A percentile compares a stretch with the other conserved stretches of the same genome.
These are phyloP conservation scores for Agapanthus africanus DNA, from an alignment of 106 monocot species.

Conservation along the genomic window DNA sequence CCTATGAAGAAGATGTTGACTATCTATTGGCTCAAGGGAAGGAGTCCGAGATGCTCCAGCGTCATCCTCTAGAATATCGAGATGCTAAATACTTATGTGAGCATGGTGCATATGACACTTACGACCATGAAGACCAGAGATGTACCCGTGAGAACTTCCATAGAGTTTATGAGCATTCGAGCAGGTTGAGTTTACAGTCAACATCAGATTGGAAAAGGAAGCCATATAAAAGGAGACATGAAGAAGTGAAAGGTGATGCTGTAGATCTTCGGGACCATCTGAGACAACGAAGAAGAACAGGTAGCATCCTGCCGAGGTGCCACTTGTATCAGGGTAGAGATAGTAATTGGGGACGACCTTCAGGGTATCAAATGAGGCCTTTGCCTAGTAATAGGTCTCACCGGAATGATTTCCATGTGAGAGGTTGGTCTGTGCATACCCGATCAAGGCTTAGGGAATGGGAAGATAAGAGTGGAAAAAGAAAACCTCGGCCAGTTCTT, in stretches of 20 bases:
- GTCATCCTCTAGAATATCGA: slow-evolving; percentile 13
- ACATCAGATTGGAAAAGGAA: slow-evolving; percentile 10
- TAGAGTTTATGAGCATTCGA: not conserved
- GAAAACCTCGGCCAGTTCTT: not conserved
- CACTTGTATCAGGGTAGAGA: not conserved
- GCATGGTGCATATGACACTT: slow-evolving; percentile 16
- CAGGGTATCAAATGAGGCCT: not conserved
- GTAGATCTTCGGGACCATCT: slow-evolving; percentile 33
- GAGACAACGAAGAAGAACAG: slow-evolving; percentile 27
- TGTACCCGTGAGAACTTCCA: slow-evolving; percentile 20
- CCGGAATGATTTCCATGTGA: slow-evolving; percentile 2
- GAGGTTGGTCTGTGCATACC: slow-evolving; percentile 7
- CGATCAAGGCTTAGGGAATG: slow-evolving; percentile 13
- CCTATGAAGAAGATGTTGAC: slow-evolving; percentile 34
- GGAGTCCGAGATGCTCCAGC: slow-evolving; percentile 18
- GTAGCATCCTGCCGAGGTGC: slow-evolving; percentile 6
- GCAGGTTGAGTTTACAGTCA: slow-evolving; percentile 19
- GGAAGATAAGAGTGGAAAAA: slow-evolving; percentile 16
- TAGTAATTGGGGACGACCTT: not conserved
- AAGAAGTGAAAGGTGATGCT: slow-evolving; percentile 3
- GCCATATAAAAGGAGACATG: not conserved
- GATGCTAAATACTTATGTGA: slow-evolving; percentile 17
- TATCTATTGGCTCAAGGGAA: slow-evolving; percentile 21
- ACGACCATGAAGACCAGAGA: slow-evolving; percentile 13
- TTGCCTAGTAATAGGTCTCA: slow-evolving; percentile 9